A percentile compares a stretch with the other conserved stretches of the same genome.
Evolutionary conservation across 2,329 filamentous ascomycete species (phyloP).

Genomic region (Fusarium virguliforme): DNA sequence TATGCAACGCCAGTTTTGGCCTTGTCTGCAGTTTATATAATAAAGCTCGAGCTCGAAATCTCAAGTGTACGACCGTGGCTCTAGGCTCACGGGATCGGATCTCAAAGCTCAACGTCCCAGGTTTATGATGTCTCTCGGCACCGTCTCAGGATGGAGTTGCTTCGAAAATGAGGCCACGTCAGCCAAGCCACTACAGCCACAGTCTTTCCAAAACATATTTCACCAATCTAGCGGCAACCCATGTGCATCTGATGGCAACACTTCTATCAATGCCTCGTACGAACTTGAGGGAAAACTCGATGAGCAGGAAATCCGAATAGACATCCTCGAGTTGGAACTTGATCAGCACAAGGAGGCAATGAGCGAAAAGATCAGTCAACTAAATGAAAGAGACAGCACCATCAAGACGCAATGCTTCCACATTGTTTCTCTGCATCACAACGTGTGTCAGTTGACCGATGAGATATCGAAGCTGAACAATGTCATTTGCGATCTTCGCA

Average conservation of each 20-base stretch:
- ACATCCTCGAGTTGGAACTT: constrained; percentile 15
- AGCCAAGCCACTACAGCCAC: not conserved
- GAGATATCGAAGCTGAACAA: constrained; percentile 8
- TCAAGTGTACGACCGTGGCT: not conserved
- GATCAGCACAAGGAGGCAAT: constrained; percentile 3
- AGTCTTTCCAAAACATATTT: not conserved
- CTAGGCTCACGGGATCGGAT: not conserved
- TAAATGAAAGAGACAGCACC: constrained; percentile 10
- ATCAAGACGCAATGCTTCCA: constrained; percentile 18
- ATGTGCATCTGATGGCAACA: not conserved
- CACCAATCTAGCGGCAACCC: not conserved
- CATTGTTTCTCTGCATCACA: constrained; percentile 1
- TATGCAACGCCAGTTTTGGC: not conserved
- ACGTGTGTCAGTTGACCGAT: constrained; percentile 6
- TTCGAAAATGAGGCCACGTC: not conserved
- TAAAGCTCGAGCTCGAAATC: not conserved
- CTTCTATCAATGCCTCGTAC: not conserved
- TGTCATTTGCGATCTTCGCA: constrained; percentile 4
- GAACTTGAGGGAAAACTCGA: not conserved
- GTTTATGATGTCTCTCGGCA: not conserved
- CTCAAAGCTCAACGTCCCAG: not conserved
- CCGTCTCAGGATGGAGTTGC: not conserved
- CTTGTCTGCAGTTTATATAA: not conserved
- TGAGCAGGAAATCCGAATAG: constrained; percentile 10
- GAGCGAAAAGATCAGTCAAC: constrained; percentile 3